Evolutionary conservation across 352 stramenopile genomes (phyloP).

Genomic region (Phytophthora chlamydospora): DNA sequence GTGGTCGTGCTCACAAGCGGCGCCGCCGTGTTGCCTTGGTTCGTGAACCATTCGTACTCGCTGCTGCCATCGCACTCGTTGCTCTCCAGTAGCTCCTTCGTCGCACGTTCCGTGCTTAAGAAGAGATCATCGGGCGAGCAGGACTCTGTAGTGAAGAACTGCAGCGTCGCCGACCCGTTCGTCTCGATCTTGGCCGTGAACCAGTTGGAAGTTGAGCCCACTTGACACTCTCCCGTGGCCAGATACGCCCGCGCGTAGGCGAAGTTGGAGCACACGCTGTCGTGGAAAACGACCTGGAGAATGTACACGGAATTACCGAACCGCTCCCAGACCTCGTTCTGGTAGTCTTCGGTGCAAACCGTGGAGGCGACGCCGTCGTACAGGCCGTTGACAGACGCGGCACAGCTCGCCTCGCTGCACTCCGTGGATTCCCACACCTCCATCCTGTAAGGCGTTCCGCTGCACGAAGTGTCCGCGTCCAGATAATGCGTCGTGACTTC

Average conservation of each 20-base stretch:
- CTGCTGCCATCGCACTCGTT: slow-evolving; percentile 3
- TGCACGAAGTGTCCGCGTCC: slow-evolving; percentile 7
- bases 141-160: slow-evolving; percentile 1
- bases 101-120: not conserved
- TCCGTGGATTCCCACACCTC: not conserved
- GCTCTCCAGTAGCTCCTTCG: not conserved
- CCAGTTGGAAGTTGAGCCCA: not conserved
- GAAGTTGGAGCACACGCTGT: slow-evolving; percentile 13
- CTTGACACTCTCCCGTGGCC: slow-evolving; percentile 16
- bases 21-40: slow-evolving; percentile 48
- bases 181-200: slow-evolving; percentile 4
- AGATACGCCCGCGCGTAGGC: slow-evolving; percentile 12
- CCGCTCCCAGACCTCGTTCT: slow-evolving; percentile 10
- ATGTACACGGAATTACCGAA: slow-evolving; percentile 12
- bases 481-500: slow-evolving; percentile 1
- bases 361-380: slow-evolving; percentile 7
- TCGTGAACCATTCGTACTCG: slow-evolving; percentile 16
- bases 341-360: slow-evolving; percentile 3
- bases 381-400: slow-evolving; percentile 1
- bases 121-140: slow-evolving; percentile 13
- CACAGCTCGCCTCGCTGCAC: slow-evolving; percentile 2
- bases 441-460: slow-evolving; percentile 4
- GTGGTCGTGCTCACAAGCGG: slow-evolving; percentile 4
- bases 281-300: slow-evolving; percentile 7
- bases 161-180: slow-evolving; percentile 7